A percentile compares a stretch with the other conserved stretches of the same genome.
phyloP scores from a whole-genome alignment of 2,329 filamentous ascomycete species.

The Coniochaeta sp. region DNA sequence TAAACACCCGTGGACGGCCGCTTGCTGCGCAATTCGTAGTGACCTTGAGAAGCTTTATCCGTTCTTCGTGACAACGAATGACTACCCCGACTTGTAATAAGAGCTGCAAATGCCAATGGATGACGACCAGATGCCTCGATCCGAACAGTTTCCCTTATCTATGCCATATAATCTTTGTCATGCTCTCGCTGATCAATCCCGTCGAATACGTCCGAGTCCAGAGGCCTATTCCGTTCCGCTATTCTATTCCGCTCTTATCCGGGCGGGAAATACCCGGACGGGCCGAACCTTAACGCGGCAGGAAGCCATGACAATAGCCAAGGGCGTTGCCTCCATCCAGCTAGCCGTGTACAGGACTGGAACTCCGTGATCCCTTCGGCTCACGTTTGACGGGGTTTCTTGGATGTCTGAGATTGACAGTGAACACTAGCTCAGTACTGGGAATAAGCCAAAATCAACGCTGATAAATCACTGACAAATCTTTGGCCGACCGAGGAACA shows the following conservation, averaged over 20 bases:
- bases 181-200: not conserved
- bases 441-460: not conserved
- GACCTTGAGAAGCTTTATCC: not conserved
- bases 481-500: not conserved
- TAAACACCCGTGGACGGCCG: not conserved
- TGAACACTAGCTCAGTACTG: not conserved
- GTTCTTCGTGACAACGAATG: not conserved
- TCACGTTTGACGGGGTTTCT: not conserved
- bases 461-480: not conserved
- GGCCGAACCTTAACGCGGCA: not conserved
- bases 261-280: not conserved
- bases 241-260: not conserved
- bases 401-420: not conserved
- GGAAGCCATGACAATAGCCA: not conserved
- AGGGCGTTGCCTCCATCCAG: not conserved
- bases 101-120: not conserved
- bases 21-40: not conserved
- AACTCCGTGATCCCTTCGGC: not conserved
- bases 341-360: not conserved
- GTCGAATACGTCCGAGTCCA: not conserved
- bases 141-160: not conserved
- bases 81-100: not conserved
- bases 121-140: not conserved
- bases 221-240: not conserved
- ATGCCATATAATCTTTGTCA: not conserved